phyloP scores from a whole-genome alignment of 352 stramenopile genomes.

The Phytopythium montanum region DNA sequence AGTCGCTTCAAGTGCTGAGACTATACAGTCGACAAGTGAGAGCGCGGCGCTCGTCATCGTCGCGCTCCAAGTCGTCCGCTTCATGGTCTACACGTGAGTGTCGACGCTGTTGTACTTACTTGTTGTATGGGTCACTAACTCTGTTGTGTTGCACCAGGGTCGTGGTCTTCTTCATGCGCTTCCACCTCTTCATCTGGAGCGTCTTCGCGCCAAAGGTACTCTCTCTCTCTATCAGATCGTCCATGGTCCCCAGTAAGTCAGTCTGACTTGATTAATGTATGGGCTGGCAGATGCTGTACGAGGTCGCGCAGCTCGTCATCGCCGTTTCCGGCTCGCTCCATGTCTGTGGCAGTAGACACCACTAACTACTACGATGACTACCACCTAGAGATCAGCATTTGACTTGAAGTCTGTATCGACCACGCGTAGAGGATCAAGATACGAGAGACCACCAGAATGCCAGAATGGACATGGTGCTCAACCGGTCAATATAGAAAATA shows the following conservation, averaged over 20 bases:
- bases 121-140: neutral
- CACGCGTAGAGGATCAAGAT: too few relatives aligned
- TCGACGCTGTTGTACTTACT: neutral
- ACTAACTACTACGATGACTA: neutral
- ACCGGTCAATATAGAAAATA: slow-evolving; percentile 40
- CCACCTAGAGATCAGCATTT: too few relatives aligned
- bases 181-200: slow-evolving; percentile 91
- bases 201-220: slow-evolving; percentile 90
- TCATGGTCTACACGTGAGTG: slow-evolving; percentile 64
- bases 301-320: slow-evolving; percentile 50
- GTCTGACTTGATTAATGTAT: neutral
- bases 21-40: neutral
- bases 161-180: slow-evolving; percentile 86
- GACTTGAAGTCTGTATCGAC: too few relatives aligned
- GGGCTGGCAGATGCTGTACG: slow-evolving; percentile 66
- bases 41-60: slow-evolving; percentile 34
- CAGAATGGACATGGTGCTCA: neutral
- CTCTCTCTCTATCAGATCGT: slow-evolving; percentile 3
- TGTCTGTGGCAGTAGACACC: neutral
- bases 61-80: slow-evolving; percentile 53
- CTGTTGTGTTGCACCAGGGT: slow-evolving; percentile 28
- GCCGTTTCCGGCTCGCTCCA: slow-evolving; percentile 25
- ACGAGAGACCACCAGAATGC: neutral
- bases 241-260: neutral
- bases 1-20: neutral